phyloP scores from a whole-genome alignment of 2,329 filamentous ascomycete genomes.

The Plenodomus biglobosus region DNA sequence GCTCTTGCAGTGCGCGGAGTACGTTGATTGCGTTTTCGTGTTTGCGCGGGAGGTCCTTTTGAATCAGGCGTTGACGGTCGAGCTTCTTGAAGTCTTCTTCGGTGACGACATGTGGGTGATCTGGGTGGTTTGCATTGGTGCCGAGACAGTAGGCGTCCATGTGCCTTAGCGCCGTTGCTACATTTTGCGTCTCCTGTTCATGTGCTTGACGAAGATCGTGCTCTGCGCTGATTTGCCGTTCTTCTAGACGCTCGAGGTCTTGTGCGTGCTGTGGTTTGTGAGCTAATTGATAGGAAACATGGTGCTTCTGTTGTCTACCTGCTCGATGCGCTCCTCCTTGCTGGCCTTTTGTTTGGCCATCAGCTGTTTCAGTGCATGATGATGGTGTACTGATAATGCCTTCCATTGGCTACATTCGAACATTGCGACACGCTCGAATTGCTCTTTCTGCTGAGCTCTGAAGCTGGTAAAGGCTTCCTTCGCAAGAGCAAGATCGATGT shows the following conservation, averaged over 20 bases:
- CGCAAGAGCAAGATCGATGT: conserved; percentile 23
- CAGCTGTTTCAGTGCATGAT: conserved; percentile 24
- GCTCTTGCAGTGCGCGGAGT: conserved; percentile 48
- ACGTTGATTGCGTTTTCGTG: conserved; percentile 53
- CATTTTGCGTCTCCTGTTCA: conserved; percentile 46
- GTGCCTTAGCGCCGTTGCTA: conserved; percentile 50
- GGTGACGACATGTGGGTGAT: conserved; percentile 43
- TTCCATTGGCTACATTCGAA: conserved; percentile 41
- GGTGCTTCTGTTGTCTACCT: conserved; percentile 21
- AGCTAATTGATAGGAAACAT: conserved; percentile 15
- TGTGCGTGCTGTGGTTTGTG: conserved; percentile 38
- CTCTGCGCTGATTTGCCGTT: conserved; percentile 49
- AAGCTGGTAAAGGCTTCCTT: conserved; percentile 33
- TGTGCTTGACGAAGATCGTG: conserved; percentile 48
- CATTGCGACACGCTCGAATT: conserved; percentile 31
- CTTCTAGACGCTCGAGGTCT: conserved; percentile 48
- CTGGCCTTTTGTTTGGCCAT: conserved; percentile 21
- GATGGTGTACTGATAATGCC: conserved; percentile 31
- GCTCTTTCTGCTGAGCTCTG: conserved; percentile 31
- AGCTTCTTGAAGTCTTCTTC: conserved; percentile 50
- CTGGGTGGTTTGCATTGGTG: conserved; percentile 23
- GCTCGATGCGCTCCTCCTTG: conserved; percentile 26
- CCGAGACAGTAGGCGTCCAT: conserved; percentile 53
- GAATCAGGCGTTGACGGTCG: conserved; percentile 43
- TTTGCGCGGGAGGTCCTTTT: conserved; percentile 46